Percentiles rank a stretch among this genome's conserved stretches.
These are phyloP conservation scores for Ophiostoma sp. DNA, from an alignment of 2,329 filamentous ascomycete species.

Conservation along the genomic window DNA sequence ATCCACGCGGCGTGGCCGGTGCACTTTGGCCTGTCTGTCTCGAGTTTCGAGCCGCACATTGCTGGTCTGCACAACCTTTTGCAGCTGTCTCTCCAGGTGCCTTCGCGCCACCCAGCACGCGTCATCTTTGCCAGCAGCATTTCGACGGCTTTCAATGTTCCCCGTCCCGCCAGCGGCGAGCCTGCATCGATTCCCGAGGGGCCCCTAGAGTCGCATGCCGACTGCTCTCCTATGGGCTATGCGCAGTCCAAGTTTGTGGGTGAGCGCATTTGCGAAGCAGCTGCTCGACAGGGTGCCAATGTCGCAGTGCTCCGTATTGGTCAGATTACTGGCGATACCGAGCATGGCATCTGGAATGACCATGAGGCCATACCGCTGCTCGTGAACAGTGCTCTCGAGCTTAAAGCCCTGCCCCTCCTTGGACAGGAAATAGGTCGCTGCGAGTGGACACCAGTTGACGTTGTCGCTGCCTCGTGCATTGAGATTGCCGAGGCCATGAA, in stretches of 20 bases:
- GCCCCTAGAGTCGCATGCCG: conserved; percentile 9
- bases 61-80: conserved; percentile 40
- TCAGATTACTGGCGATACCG: conserved; percentile 46
- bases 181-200: conserved; percentile 17
- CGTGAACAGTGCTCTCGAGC: conserved; percentile 41
- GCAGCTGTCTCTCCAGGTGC: conserved; percentile 30
- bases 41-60: conserved; percentile 43
- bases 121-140: conserved; percentile 26
- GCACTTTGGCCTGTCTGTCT: conserved; percentile 45
- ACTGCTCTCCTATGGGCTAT: conserved; percentile 21
- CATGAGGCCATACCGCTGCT: conserved; percentile 49
- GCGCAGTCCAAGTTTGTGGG: conserved; percentile 23
- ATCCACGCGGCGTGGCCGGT: conserved; percentile 48
- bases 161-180: conserved; percentile 10
- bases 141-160: conserved; percentile 22
- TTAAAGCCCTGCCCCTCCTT: conserved; percentile 42
- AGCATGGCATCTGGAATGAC: conserved; percentile 45
- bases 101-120: conserved; percentile 17
- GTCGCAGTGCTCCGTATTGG: conserved; percentile 43
- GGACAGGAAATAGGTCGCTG: conserved; percentile 35
- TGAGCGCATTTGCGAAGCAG: conserved; percentile 24
- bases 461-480: conserved; percentile 38
- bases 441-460: conserved; percentile 44
- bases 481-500: conserved; percentile 32
- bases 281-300: conserved; percentile 17